Conservation (phyloP, 768 basidiomycete genomes). For the Termitomyces sp. region DNA sequence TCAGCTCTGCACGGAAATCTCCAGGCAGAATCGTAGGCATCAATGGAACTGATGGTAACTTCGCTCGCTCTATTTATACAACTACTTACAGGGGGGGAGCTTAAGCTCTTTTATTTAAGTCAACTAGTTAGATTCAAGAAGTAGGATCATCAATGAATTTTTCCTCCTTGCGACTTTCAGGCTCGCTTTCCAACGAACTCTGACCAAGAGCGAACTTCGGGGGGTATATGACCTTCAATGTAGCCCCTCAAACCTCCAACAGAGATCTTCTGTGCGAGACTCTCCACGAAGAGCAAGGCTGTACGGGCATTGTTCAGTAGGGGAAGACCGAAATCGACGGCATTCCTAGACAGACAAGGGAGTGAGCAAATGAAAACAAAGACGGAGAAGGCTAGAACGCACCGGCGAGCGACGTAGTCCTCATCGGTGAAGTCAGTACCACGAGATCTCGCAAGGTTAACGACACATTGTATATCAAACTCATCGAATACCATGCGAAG, state of each 20-base stretch:
- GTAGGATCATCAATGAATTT: background rate
- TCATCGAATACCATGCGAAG: slow-evolving; percentile 91
- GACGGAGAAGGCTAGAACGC: slow-evolving; percentile 18
- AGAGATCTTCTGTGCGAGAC: slow-evolving; percentile 78
- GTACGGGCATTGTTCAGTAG: slow-evolving; percentile 86
- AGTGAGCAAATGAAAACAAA: background rate
- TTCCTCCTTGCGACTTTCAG: slow-evolving; percentile 23
- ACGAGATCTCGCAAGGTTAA: slow-evolving; percentile 84
- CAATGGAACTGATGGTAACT: background rate
- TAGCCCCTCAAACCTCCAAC: slow-evolving; percentile 74
- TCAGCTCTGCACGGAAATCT: slow-evolving; percentile 50
- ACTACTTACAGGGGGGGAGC: slow-evolving; percentile 10
- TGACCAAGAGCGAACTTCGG: slow-evolving; percentile 88
- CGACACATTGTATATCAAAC: slow-evolving; percentile 89
- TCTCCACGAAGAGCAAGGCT: slow-evolving; percentile 88
- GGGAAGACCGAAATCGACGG: slow-evolving; percentile 93
- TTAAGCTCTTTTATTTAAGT: slow-evolving; percentile 17
- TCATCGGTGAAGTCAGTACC: slow-evolving; percentile 78
- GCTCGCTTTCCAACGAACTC: slow-evolving; percentile 79
- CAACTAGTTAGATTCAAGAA: background rate
- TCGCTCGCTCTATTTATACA: slow-evolving; percentile 6
- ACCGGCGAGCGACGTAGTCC: slow-evolving; percentile 94
- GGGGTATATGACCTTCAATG: slow-evolving; percentile 81
- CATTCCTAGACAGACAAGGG: slow-evolving; percentile 50
- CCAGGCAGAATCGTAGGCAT: background rate